These are phyloP conservation scores for Diacronema lutheri DNA, from an alignment of 78 protist genomes.

Conservation along the genomic window DNA sequence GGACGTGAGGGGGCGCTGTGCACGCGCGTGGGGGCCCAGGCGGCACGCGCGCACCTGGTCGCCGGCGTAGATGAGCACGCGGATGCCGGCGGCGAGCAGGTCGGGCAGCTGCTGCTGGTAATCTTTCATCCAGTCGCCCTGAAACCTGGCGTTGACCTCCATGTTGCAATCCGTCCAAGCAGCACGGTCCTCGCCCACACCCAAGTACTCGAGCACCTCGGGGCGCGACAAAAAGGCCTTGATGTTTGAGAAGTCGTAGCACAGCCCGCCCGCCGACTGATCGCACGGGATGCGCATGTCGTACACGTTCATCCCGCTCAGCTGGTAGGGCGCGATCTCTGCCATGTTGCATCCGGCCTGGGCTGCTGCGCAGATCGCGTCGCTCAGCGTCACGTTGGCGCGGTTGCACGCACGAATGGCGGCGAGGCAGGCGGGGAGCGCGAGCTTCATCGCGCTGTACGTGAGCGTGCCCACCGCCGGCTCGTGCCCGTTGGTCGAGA, in stretches of 20 bases:
- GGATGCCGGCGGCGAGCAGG: slow-evolving; percentile 29
- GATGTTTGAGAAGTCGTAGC: slow-evolving; percentile 67
- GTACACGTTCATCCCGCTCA: slow-evolving; percentile 36
- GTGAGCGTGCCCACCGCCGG: not conserved
- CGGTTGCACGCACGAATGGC: not conserved
- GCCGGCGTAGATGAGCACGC: slow-evolving; percentile 56
- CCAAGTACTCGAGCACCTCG: not conserved
- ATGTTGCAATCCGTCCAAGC: slow-evolving; percentile 43
- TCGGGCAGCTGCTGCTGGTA: slow-evolving; percentile 1
- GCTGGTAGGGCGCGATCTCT: not conserved
- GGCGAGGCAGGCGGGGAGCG: not conserved
- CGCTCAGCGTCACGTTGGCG: not conserved
- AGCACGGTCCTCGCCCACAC: not conserved
- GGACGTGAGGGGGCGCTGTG: not conserved
- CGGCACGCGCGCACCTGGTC: slow-evolving; percentile 1
- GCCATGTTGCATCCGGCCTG: not conserved
- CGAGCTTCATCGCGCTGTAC: not conserved
- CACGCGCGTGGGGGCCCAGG: not conserved
- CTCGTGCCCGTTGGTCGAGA: not conserved
- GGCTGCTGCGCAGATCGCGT: not conserved
- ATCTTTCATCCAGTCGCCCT: slow-evolving; percentile 32
- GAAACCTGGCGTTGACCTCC: not conserved
- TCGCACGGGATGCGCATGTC: slow-evolving; percentile 47
- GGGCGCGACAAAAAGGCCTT: not conserved
- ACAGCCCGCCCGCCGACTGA: slow-evolving; percentile 56